Conservation (phyloP, 2,329 filamentous ascomycete genomes). For the Cryphonectria radicalis region DNA sequence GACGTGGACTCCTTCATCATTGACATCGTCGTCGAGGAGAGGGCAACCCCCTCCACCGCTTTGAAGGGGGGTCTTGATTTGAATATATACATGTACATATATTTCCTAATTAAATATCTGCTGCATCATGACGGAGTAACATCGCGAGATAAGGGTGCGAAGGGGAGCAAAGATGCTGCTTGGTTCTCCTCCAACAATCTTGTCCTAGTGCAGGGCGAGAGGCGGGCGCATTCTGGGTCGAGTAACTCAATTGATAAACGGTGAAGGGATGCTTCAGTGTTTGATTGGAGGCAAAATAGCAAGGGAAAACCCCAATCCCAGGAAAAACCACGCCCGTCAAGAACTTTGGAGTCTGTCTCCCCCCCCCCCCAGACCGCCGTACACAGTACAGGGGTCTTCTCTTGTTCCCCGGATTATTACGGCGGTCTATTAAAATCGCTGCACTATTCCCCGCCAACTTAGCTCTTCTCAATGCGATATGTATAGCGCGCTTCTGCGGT, state of each 20-base stretch:
- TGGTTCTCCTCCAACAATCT: not conserved
- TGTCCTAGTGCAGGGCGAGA: not conserved
- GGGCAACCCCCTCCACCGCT: not conserved
- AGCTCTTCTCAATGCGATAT: too few species aligned
- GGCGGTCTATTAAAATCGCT: too few species aligned
- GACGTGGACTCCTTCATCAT: not conserved
- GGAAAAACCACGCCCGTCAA: not conserved
- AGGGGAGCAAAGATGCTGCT: not conserved
- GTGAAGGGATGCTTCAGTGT: not conserved
- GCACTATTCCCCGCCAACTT: too few species aligned
- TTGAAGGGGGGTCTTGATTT: not conserved
- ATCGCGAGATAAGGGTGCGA: not conserved
- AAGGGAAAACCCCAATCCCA: too few species aligned
- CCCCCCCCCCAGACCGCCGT: not conserved
- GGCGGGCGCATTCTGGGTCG: not conserved
- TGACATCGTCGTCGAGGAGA: not conserved
- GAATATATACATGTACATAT: not conserved
- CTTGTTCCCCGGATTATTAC: not conserved
- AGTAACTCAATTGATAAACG: not conserved
- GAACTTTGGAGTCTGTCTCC: not conserved
- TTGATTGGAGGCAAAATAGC: not conserved
- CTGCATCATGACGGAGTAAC: not conserved
- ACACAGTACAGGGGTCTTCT: not conserved
- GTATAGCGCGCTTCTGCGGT: too few species aligned
- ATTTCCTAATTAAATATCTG: not conserved